Base-by-base conservation (phyloP, 768 basidiomycete genomes). In the Rhizopogon vinicolor region DNA sequence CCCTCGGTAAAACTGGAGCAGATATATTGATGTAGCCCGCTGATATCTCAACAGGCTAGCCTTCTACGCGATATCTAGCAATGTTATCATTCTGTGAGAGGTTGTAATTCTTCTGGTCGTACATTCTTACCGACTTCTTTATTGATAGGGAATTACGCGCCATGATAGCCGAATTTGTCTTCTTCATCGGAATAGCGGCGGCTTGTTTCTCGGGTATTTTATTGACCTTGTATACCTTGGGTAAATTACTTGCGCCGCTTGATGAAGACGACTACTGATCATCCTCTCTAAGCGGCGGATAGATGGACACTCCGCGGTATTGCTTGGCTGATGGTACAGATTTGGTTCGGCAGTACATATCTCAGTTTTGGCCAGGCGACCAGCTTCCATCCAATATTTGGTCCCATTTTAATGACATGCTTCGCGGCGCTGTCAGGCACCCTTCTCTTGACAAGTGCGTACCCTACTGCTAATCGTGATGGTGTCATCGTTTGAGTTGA, bases 271-370 rank as follows among this genome's bases (percentile, higher is more conserved):
- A 66, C 61, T 55, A 62, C 63, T 62, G 18, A 66, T 48, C 13
- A 42, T 39, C 45, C 28, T 43, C 14, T 50, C 77, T 43, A 22
- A 72, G 71, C 62, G 45, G 65, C 68, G 44, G 60, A 57, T 39
- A 57, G 31, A 35, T 69, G 69, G 69, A 52, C 52, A 50, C 41
- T 68, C 22, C 81, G 76, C 58, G 69, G 76, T 12, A 91, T 91
- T 49, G 81, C 86, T 0, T 93, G 91, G 91, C 70, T 93, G 9
- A 86, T 93, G 85, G 79, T 89, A 2, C 86, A 91, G 56, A 90
- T 93, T 31, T 92, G 91, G 89, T 91, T 92, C 57, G 89, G 90
- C 0, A 89, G 87, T 61, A 86, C 83, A 2, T 87, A 78, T 62
- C 71, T 91, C 29, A 79, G 75, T 51, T 85, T 85, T 60, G 71